A percentile compares a stretch with the other conserved stretches of the same genome.
These are phyloP conservation scores for Termitomyces sp. DNA, from an alignment of 768 basidiomycete genomes.

Conservation along the genomic window DNA sequence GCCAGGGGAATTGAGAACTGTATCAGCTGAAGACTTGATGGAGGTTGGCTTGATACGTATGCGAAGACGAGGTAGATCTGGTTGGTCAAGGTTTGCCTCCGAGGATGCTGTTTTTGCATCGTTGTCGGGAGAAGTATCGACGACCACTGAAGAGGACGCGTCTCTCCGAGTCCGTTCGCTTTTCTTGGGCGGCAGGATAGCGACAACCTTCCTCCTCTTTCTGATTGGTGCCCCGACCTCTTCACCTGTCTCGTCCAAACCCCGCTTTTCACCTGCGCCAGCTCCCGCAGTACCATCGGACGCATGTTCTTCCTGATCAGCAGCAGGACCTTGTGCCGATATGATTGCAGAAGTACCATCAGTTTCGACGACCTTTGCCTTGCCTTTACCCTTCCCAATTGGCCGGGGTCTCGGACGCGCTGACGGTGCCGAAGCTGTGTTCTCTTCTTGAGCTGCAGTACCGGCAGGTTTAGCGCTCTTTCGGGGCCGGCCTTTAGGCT, in stretches of 20 bases:
- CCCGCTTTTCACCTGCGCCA: not conserved
- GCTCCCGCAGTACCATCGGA: not conserved
- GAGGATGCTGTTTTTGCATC: not conserved
- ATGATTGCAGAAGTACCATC: not conserved
- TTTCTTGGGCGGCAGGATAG: not conserved
- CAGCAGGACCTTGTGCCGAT: not conserved
- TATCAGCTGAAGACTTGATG: not conserved
- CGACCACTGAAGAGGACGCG: not conserved
- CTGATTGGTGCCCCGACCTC: not conserved
- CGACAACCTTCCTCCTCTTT: constrained; percentile 6
- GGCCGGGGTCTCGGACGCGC: constrained; percentile 15
- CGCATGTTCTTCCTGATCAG: not conserved
- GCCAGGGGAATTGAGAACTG: not conserved
- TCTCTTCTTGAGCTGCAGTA: constrained; percentile 3
- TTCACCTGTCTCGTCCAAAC: not conserved
- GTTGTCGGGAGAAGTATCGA: not conserved
- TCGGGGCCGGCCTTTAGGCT: constrained; percentile 6
- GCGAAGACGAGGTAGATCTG: not conserved
- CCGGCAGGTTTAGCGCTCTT: not conserved
- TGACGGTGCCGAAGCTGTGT: not conserved
- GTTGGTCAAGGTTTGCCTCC: not conserved
- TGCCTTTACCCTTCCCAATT: constrained; percentile 16
- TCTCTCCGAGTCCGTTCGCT: not conserved
- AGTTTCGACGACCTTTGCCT: constrained; percentile 12
- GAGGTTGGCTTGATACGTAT: not conserved